Evolutionary conservation across 176 grass and related monocot species (phyloP), one percentile per base, ranked within the genome.

Genomic region (Tillandsia fasciculata): DNA sequence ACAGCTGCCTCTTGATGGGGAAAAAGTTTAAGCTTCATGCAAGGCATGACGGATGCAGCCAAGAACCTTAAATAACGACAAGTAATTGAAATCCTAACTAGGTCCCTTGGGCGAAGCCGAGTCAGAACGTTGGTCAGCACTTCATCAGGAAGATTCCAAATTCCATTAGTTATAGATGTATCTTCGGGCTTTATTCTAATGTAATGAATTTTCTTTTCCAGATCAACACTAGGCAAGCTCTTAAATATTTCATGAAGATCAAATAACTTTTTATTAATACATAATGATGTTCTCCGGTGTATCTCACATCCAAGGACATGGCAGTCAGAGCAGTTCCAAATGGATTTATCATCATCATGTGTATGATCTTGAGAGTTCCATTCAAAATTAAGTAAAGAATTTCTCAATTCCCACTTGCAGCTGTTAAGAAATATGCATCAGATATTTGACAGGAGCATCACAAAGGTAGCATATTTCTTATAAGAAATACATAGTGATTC

Each of bases 11-110:
- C 89, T 79, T 97, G 93, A 72, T 97, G 89, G 28, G 89, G 86
- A 75, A 92, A 97, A 75, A 92, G 89, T 78, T 90, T 97, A 75
- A 90, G 93, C 65, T 92, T 92, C 86, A 92, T 97, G 69, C 79
- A 90, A 58, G 94, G 94, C 84, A 97, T 97, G 64, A 90, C 66
- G 72, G 82, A 85, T 53, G 71, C 33, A 83, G 94, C 74, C 74
- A 97, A 81, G 65, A 52, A 53, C 70, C 89, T 87, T 50, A 97
- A 49, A 78, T 97, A 89, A 63, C 77, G 89, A 86, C 94, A 93
- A 48, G 77, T 92, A 33, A 77, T 77, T 61, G 89, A 81, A 81
- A 81, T 68, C 68, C 79, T 79, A 73, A 89, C 64, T 63, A 97
- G 83, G 81, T 97, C 93, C 73, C 77, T 72, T 71, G 93, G 84